Evolutionary conservation across 257 asterid species (phyloP), one percentile per base, ranked within the genome.

Genomic region (Catharanthus roseus): DNA sequence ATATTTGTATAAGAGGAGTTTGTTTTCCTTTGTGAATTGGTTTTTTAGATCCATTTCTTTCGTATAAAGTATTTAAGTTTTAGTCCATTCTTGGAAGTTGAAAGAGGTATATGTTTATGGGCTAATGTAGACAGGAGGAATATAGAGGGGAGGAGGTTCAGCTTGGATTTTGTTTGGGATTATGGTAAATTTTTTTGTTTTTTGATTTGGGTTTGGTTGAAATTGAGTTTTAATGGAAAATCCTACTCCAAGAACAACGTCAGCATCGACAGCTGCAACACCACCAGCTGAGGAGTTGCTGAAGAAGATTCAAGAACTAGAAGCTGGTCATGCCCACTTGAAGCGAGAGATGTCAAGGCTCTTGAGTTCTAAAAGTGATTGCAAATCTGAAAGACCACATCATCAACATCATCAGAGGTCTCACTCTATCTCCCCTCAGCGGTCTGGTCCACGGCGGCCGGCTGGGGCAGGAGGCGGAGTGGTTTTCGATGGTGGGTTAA

Each of bases 231-330:
- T 15, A 62, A 62, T 62, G 67, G 67, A 62, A 34, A 62, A 62
- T 62, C 67, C 67, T 61, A 61, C 66, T 61, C 66, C 66, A 33
- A 61, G 75, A 72, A 45, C 86, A 28, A 66, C 82, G 38, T 67
- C 81, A 18, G 67, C 77, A 68, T 50, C 77, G 49, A 72, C 77
- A 26, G 68, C 79, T 49, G 51, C 76, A 29, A 4, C 69, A 36
- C 84, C 92, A 11, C 92, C 95, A 58, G 81, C 95, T 26, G 96
- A 93, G 87, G 95, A 85, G 81, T 85, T 90, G 62, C 74, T 89
- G 82, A 89, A 89, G 95, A 93, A 89, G 90, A 93, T 93, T 70
- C 85, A 82, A 34, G 96, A 93, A 62, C 80, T 93, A 33, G 97
- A 93, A 75, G 73, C 84, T 57, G 92, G 95, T 6, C 98, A 90